A percentile compares a stretch with the other conserved stretches of the same genome.
Conservation (phyloP, 495 filamentous ascomycete species). For the Stereocaulon alpinum region DNA sequence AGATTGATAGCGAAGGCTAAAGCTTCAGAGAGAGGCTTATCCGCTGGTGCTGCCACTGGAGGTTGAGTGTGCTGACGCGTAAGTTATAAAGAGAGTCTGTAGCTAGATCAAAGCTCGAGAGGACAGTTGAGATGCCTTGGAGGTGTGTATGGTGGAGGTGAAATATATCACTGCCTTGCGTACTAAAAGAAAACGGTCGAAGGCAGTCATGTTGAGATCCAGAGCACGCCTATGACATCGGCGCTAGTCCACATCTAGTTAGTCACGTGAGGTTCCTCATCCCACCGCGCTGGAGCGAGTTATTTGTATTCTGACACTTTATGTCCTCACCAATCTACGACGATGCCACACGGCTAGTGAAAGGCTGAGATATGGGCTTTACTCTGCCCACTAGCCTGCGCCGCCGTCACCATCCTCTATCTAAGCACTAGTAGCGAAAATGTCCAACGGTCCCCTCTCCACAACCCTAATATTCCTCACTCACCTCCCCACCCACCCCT, state of each 20-base stretch:
- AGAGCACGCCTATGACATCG: conserved; percentile 11
- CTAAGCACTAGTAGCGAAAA: conserved; percentile 18
- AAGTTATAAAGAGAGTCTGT: background rate
- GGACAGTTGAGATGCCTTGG: background rate
- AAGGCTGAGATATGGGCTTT: background rate
- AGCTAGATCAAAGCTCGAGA: background rate
- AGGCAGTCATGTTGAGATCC: background rate
- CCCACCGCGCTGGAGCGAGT: background rate
- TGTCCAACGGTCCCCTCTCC: conserved; percentile 50
- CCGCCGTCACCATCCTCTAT: background rate
- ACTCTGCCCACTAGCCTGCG: background rate
- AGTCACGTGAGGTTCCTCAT: background rate
- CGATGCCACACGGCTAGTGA: background rate
- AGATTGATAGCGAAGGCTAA: background rate
- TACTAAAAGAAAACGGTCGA: background rate
- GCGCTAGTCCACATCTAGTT: conserved; percentile 6
- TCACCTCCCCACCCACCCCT: conserved; percentile 41
- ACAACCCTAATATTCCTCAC: conserved; percentile 60
- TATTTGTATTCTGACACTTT: too few species aligned
- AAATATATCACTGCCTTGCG: conserved; percentile 8
- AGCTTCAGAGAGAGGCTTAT: background rate
- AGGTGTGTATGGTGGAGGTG: background rate
- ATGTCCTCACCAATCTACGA: too few species aligned
- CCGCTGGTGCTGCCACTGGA: background rate
- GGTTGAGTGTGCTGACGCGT: background rate